Evolutionary conservation across 2,329 filamentous ascomycete genomes (phyloP), one percentile per base, ranked within the genome.

Genomic region (Pseudocercospora vitis): DNA sequence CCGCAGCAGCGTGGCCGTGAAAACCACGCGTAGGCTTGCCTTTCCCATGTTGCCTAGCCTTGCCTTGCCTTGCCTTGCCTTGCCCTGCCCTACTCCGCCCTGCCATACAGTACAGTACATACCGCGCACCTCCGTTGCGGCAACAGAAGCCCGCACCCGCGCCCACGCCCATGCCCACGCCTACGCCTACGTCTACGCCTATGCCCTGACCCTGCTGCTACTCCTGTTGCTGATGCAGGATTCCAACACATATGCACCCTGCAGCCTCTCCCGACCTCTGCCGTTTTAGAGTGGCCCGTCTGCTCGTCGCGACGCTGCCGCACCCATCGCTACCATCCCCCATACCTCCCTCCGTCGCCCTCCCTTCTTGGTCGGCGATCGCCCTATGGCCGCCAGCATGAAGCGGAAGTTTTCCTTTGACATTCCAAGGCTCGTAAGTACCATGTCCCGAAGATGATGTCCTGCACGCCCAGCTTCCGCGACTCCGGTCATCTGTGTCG

Each of bases 391-490:
- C 26, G 50, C 53, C 53, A 52, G 35, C 48, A 74, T 73, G 71
- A 71, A 71, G 63, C 69, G 71, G 46, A 76, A 75, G 61, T 76
- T 77, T 57, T 71, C 73, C 50, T 73, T 76, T 64, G 71, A 71
- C 53, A 55, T 55, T 51, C 70, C 71, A 52, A 72, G 72, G 46
- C 66, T 74, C 45, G 73, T 75, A 63, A 52, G 71, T 57, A 29
- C 64, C 37, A 33, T 31, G 32, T 37, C 33, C 48, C 29, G 18
- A 18, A 12, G 31, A 28, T 9, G 28, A 46, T 48, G 35, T 50
- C n/a, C 37, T 46, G 37, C 46, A 23, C 51, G 45, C 45, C 31
- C 37, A 40, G n/a, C n/a, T 26, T 26, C 42, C 26, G n/a, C 21
- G 37, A 45, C 29, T 14, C 16, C 40, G 28, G 21, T 28, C 46